phyloP scores from a whole-genome alignment of 1,284 basidiomycete species.

The Fomitiporia mediterranea region DNA sequence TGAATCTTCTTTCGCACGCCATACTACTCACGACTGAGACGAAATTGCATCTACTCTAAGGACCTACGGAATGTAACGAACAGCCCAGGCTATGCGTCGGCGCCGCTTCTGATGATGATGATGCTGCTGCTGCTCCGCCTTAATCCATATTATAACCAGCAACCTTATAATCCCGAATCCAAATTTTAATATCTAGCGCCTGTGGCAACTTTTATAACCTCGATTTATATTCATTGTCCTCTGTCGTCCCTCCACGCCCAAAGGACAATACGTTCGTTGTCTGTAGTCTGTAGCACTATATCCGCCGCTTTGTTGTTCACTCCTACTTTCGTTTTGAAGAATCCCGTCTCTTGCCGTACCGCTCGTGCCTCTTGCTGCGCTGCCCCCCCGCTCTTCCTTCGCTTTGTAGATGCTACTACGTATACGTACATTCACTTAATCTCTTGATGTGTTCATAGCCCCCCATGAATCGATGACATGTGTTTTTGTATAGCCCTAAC shows the following conservation, averaged over 20 bases:
- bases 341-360: conserved; percentile 4
- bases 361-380: background rate
- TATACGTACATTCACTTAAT: conserved; percentile 3
- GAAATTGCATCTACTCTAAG: conserved; percentile 19
- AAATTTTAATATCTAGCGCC: no score
- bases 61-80: conserved; percentile 18
- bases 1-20: conserved; percentile 27
- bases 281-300: conserved; percentile 1
- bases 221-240: no score
- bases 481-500: background rate
- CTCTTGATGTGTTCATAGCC: conserved; percentile 4
- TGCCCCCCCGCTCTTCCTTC: background rate
- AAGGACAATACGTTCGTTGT: background rate
- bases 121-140: background rate
- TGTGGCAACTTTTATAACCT: no score
- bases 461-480: background rate
- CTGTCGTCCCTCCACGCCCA: background rate
- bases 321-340: background rate
- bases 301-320: conserved; percentile 5
- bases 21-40: conserved; percentile 17
- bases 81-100: no score
- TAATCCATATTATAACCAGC: background rate
- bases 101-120: background rate
- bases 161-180: background rate
- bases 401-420: conserved; percentile 4